Percentiles rank a stretch among this genome's conserved stretches.
Evolutionary conservation across 495 filamentous ascomycete species (phyloP).

Genomic region (Pyrenopolyporus hunteri): DNA sequence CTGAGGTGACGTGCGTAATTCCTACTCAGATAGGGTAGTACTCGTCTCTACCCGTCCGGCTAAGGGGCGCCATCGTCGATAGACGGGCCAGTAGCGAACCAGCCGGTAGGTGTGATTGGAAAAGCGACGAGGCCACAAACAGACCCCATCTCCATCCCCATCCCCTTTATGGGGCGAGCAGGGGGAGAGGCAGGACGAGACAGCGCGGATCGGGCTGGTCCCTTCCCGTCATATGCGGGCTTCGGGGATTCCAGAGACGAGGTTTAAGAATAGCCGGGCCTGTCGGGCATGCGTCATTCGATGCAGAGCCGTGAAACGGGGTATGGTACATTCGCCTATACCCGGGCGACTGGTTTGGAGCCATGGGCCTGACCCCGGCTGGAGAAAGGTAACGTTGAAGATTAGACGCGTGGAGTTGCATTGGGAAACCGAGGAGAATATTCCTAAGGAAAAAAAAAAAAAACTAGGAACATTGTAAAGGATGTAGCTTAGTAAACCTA

Average conservation of each 20-base stretch:
- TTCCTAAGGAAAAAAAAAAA: conserved; percentile 16
- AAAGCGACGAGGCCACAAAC: conserved; percentile 7
- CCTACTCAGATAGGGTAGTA: conserved; percentile 27
- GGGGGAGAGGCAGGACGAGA: conserved; percentile 8
- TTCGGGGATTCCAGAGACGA: conserved; percentile 18
- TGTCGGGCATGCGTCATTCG: conserved; percentile 32
- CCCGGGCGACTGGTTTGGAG: conserved; percentile 37
- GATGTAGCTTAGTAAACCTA: not conserved
- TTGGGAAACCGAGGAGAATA: conserved; percentile 32
- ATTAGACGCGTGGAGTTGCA: conserved; percentile 33
- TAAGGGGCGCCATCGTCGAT: conserved; percentile 15
- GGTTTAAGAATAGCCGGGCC: conserved; percentile 32
- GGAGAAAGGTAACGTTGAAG: conserved; percentile 36
- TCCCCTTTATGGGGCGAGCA: conserved; percentile 1
- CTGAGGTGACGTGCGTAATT: conserved; percentile 14
- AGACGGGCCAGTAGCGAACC: conserved; percentile 5
- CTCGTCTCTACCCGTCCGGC: conserved; percentile 32
- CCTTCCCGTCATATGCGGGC: conserved; percentile 9
- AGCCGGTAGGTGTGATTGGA: conserved; percentile 19
- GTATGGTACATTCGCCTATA: conserved; percentile 35
- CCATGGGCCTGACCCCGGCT: conserved; percentile 25
- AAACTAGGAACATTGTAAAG: not conserved
- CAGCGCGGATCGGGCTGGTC: conserved; percentile 24
- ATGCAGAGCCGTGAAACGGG: conserved; percentile 24
- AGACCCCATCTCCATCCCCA: not conserved